phyloP scores from a whole-genome alignment of 1,139 yeast species.

The Candida anutae region DNA sequence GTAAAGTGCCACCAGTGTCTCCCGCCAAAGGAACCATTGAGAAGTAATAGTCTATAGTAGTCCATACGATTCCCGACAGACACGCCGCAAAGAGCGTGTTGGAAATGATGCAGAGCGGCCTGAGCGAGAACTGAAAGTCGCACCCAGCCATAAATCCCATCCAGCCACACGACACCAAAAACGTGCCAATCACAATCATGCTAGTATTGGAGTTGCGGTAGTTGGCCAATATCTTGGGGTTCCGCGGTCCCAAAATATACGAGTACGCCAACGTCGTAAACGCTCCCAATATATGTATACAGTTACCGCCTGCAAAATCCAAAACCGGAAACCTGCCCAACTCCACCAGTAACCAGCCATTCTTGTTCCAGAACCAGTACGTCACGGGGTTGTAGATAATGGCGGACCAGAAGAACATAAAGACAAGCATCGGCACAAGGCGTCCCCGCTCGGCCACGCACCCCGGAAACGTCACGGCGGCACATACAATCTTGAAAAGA shows the following conservation, averaged over 20 bases:
- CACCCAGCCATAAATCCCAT: slow-evolving; percentile 40
- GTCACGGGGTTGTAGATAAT: slow-evolving; percentile 58
- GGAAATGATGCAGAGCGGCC: slow-evolving; percentile 26
- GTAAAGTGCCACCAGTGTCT: slow-evolving; percentile 12
- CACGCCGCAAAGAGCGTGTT: slow-evolving; percentile 30
- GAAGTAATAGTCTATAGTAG: slow-evolving; percentile 30
- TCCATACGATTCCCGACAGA: slow-evolving; percentile 32
- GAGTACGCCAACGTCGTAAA: slow-evolving; percentile 55
- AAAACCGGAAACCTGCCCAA: slow-evolving; percentile 37
- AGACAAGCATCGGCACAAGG: slow-evolving; percentile 44
- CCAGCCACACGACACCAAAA: slow-evolving; percentile 35
- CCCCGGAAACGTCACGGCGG: slow-evolving; percentile 47
- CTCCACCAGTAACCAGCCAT: slow-evolving; percentile 49
- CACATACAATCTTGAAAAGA: slow-evolving; percentile 45
- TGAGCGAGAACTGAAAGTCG: slow-evolving; percentile 30
- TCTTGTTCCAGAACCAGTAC: slow-evolving; percentile 57
- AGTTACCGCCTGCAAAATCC: slow-evolving; percentile 62
- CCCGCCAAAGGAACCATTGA: slow-evolving; percentile 27
- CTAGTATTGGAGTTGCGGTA: slow-evolving; percentile 33
- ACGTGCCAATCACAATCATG: slow-evolving; percentile 47
- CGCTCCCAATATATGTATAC: slow-evolving; percentile 57
- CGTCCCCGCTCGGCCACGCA: slow-evolving; percentile 55
- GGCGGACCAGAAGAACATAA: slow-evolving; percentile 47
- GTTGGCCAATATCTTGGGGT: slow-evolving; percentile 29
- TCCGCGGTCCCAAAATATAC: slow-evolving; percentile 48